These are phyloP conservation scores for Solanum pinnatisectum DNA, from an alignment of 257 asterid species.

Conservation along the genomic window DNA sequence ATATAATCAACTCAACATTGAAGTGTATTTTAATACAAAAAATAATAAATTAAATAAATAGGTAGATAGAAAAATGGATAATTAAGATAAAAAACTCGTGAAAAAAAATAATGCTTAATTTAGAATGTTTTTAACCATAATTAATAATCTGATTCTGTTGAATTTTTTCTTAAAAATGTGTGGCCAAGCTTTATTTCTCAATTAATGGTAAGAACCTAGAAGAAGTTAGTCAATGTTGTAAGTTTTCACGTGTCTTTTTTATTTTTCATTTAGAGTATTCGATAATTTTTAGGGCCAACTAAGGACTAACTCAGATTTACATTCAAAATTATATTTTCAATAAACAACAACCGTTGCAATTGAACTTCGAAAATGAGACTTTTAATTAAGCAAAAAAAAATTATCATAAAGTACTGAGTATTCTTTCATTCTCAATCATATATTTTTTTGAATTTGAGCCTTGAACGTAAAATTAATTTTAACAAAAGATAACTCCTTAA, in stretches of 20 bases:
- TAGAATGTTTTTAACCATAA: not conserved
- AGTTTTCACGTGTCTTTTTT: not conserved
- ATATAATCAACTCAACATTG: not conserved
- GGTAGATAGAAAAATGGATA: not conserved
- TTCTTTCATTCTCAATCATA: not conserved
- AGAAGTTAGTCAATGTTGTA: not conserved
- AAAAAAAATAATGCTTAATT: not conserved
- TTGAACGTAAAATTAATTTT: not conserved
- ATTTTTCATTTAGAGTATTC: not conserved
- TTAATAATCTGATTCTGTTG: not conserved
- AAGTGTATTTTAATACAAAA: not conserved
- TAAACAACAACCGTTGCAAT: not conserved
- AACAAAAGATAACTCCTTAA: not conserved
- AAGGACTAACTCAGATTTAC: not conserved
- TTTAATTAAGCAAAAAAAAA: not conserved
- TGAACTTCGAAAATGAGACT: accelerated
- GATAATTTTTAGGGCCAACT: not conserved
- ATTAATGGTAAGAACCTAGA: not conserved
- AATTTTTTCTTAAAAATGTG: not conserved
- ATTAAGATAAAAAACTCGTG: not conserved
- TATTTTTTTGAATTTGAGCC: not conserved
- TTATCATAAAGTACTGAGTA: not conserved
- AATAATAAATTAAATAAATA: not conserved
- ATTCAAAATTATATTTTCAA: not conserved
- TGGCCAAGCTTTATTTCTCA: not conserved